These are phyloP conservation scores for Ustilago tritici DNA, from an alignment of 1,284 basidiomycete genomes.

Conservation along the genomic window DNA sequence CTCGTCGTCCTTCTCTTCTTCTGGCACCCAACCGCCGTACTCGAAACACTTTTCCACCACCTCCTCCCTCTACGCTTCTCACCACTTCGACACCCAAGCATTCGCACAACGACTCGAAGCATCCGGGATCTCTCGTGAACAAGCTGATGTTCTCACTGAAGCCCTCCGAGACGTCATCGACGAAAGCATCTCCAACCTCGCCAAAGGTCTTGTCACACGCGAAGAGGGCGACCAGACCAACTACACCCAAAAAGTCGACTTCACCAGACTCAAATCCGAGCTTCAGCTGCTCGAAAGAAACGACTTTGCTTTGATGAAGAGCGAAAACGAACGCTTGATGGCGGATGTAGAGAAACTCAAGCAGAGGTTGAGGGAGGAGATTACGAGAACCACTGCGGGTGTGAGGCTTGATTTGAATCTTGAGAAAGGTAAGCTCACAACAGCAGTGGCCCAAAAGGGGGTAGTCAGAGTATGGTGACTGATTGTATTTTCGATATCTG, in stretches of 20 bases:
- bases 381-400: slow-evolving; percentile 90
- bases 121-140: slow-evolving; percentile 63
- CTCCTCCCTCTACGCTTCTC: slow-evolving; percentile 31
- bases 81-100: slow-evolving; percentile 67
- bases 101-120: slow-evolving; percentile 66
- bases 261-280: slow-evolving; percentile 95
- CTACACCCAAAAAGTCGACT: slow-evolving; percentile 78
- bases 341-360: slow-evolving; percentile 95
- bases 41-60: slow-evolving; percentile 48
- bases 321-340: slow-evolving; percentile 91
- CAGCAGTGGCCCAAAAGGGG: background rate
- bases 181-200: slow-evolving; percentile 64
- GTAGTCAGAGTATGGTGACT: background rate
- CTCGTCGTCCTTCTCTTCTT: slow-evolving; percentile 13
- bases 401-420: slow-evolving; percentile 95
- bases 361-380: slow-evolving; percentile 84
- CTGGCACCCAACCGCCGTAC: slow-evolving; percentile 17
- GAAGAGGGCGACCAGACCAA: slow-evolving; percentile 66
- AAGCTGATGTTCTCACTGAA: slow-evolving; percentile 66
- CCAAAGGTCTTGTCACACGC: slow-evolving; percentile 63
- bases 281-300: slow-evolving; percentile 97
- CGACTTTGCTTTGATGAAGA: slow-evolving; percentile 93
- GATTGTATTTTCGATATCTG: background rate
- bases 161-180: slow-evolving; percentile 66
- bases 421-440: slow-evolving; percentile 79